Evolutionary conservation across 495 filamentous ascomycete species (phyloP), one percentile per base, ranked within the genome.

Genomic region (Beverwykella pulmonaria): DNA sequence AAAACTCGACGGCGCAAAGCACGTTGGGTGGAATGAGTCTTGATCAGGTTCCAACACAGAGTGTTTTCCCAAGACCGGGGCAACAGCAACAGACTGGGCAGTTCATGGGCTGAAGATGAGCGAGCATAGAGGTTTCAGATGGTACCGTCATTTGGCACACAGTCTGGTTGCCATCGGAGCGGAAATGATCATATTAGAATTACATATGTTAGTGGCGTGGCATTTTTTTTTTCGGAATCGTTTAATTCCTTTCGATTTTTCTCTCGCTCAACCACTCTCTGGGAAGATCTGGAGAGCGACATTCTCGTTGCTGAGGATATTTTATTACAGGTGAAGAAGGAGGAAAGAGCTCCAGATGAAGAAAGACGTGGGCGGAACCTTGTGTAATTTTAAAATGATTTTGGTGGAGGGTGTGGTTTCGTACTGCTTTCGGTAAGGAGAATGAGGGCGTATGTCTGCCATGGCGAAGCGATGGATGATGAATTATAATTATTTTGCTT

Each of bases 51-150:
- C 85, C 88, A 19, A 93, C 92, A 2, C 81, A 92, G 36, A 90
- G 90, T 0, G 82, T 98, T 8, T 98, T 98, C 72, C 94, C 94
- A 1, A 80, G 94, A 67, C 91, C 90, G 10, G 87, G 85, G 5
- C 79, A 82, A 70, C 76, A 61, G 26, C 60, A 63, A 36, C 59
- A 52, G 59, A 46, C 30, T 20, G 57, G 57, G 17, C 6, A 44
- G 6, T 44, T 44, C 39, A 44, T 44, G 39, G 39, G 39, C 39
- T 44, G 17, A 14, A 15, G 15, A n/a, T n/a, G 39, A 44, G 39
- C 39, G 39, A 44, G 17, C 17, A 14, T 12, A 44, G 2, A 15
- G 39, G 17, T 44, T 44, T 44, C 39, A n/a, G 9, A 44, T 44
- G 5, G 17, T n/a, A n/a, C 39, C 2, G 39, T 44, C 39, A 44